Conservation (phyloP, 2,329 filamentous ascomycete genomes). For the Truncatella angustata region DNA sequence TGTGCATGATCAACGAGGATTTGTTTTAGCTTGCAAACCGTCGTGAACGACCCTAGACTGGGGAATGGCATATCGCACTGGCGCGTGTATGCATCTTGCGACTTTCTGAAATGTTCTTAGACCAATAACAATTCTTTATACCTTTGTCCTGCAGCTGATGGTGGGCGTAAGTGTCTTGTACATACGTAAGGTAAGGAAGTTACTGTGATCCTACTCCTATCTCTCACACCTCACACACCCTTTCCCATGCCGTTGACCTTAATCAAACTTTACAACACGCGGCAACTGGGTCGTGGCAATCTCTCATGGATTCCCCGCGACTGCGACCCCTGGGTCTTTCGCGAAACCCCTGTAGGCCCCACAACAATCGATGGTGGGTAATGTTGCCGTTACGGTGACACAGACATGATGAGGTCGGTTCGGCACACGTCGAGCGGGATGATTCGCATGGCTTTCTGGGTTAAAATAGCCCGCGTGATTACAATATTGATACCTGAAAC, state of each 20-base stretch:
- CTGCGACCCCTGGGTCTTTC: background rate
- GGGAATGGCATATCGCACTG: too few relatives aligned
- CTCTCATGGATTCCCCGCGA: background rate
- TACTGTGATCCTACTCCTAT: too few relatives aligned
- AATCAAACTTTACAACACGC: background rate
- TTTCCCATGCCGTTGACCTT: background rate
- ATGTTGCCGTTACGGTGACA: background rate
- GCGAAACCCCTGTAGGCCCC: background rate
- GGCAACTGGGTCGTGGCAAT: background rate
- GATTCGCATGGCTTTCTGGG: background rate
- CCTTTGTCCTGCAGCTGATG: background rate
- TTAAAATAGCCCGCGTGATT: background rate
- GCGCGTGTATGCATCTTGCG: background rate
- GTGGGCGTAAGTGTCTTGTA: background rate
- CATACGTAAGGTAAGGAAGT: too few relatives aligned
- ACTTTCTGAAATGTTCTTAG: background rate
- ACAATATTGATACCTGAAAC: background rate
- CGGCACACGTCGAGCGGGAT: background rate
- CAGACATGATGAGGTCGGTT: background rate
- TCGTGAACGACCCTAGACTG: background rate
- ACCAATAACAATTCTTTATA: background rate
- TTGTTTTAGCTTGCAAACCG: too few relatives aligned
- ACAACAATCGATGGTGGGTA: background rate
- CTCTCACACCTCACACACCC: background rate
- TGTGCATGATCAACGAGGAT: too few relatives aligned